These are phyloP conservation scores for Candida fluviatilis DNA, from an alignment of 805 yeast species.

Conservation along the genomic window DNA sequence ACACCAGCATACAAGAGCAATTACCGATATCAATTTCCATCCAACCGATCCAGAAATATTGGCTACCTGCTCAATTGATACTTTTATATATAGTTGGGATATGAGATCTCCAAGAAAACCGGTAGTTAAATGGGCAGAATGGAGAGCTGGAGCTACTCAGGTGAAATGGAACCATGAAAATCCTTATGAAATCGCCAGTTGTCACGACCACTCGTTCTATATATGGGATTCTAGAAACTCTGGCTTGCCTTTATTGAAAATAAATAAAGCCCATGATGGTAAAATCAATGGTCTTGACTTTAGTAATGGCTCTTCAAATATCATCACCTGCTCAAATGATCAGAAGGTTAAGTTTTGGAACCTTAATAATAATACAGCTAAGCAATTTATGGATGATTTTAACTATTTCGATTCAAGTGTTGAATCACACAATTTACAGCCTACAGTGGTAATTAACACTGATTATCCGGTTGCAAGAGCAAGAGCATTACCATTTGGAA, in stretches of 20 bases:
- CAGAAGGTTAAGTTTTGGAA: constrained; percentile 81
- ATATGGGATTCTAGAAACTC: constrained; percentile 91
- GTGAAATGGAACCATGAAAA: constrained; percentile 88
- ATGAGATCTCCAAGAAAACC: constrained; percentile 76
- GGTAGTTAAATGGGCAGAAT: constrained; percentile 78
- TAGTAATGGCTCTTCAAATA: constrained; percentile 51
- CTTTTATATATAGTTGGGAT: constrained; percentile 88
- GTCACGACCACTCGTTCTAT: constrained; percentile 76
- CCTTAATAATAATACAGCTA: constrained; percentile 27
- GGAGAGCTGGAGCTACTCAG: constrained; percentile 93
- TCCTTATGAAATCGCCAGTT: constrained; percentile 73
- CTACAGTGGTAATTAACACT: constrained; percentile 59
- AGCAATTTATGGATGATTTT: constrained; percentile 11
- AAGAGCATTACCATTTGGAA: constrained; percentile 83
- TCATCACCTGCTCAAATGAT: constrained; percentile 86
- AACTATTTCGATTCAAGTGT: constrained; percentile 15
- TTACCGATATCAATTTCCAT: constrained; percentile 92
- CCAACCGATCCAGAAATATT: constrained; percentile 79
- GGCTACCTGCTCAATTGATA: constrained; percentile 92
- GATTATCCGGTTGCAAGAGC: constrained; percentile 89
- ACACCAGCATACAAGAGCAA: constrained; percentile 89
- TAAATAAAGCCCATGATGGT: constrained; percentile 70
- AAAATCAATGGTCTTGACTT: constrained; percentile 90
- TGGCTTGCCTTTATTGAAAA: constrained; percentile 62
- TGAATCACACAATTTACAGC: constrained; percentile 20